Evolutionary conservation across 208 protist genomes (phyloP).

Genomic region (Porcisia hertigi): DNA sequence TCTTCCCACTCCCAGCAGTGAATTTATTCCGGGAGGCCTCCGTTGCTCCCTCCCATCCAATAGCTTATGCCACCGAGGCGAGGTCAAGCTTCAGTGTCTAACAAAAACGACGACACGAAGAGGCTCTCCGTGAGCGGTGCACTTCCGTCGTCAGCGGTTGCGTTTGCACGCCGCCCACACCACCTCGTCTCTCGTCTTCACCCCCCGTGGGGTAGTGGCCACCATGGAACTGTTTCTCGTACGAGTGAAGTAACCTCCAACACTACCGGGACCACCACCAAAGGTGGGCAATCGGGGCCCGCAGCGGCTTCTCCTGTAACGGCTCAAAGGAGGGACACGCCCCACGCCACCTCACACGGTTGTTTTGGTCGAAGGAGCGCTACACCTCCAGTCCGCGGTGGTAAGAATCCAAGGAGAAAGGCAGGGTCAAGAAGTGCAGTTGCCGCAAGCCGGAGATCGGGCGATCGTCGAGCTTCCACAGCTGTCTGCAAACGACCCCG

Average conservation of each 20-base stretch:
- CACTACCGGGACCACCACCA: neutral
- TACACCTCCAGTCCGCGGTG: constrained; percentile 2
- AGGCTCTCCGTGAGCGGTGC: constrained; percentile 4
- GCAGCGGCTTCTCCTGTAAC: neutral
- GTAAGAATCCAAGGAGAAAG: neutral
- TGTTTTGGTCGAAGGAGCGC: neutral
- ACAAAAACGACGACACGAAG: constrained; percentile 18
- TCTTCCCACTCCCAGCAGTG: too few relatives aligned
- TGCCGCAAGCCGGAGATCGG: neutral
- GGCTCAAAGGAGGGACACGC: neutral
- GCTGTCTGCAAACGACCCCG: constrained; percentile 14
- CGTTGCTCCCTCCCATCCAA: neutral
- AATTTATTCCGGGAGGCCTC: neutral
- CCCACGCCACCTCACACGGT: neutral
- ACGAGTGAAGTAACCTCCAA: neutral
- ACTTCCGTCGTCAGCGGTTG: neutral
- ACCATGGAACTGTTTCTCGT: neutral
- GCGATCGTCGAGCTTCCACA: neutral
- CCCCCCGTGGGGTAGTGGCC: constrained; percentile 16
- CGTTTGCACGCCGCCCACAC: constrained; percentile 16
- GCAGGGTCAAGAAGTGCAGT: neutral
- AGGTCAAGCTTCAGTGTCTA: neutral
- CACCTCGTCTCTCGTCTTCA: constrained; percentile 27
- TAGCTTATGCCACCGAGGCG: constrained; percentile 31
- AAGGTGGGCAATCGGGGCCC: neutral